Evolutionary conservation across 345 rosid genomes (phyloP).

Genomic region (Sisymbrium altissimum): DNA sequence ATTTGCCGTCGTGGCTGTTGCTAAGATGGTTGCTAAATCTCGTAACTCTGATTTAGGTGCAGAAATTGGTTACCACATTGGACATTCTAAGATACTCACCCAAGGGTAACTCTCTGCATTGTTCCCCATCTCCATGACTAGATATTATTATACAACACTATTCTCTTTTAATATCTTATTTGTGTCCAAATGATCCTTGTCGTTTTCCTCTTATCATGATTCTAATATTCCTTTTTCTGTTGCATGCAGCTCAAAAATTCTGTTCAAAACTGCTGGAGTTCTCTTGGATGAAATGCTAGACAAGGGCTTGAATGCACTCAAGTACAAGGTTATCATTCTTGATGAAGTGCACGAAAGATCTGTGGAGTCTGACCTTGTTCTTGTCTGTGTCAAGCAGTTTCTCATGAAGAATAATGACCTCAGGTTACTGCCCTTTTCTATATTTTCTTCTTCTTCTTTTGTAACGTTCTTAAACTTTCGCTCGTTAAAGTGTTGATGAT

Average conservation of each 20-base stretch:
- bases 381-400: conserved; percentile 88
- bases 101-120: conserved; percentile 39
- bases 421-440: conserved; percentile 45
- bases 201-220: neutral
- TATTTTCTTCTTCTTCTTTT: neutral
- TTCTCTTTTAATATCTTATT: neutral
- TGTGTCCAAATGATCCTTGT: neutral
- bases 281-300: conserved; percentile 88
- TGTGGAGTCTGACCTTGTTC: conserved; percentile 89
- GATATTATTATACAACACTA: too few species aligned
- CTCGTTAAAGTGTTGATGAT: neutral
- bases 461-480: neutral
- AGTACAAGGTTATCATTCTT: conserved; percentile 85
- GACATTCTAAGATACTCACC: conserved; percentile 71
- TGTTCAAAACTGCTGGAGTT: conserved; percentile 97
- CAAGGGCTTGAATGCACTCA: conserved; percentile 74
- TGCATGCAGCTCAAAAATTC: conserved; percentile 67
- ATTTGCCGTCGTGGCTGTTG: conserved; percentile 94
- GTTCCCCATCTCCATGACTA: too few species aligned
- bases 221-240: neutral
- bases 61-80: conserved; percentile 94
- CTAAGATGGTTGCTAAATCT: conserved; percentile 86
- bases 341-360: conserved; percentile 99
- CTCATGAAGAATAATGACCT: conserved; percentile 64
- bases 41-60: conserved; percentile 79